phyloP scores from a whole-genome alignment of 805 yeast genomes.

The Cyberlindnera amylophila region DNA sequence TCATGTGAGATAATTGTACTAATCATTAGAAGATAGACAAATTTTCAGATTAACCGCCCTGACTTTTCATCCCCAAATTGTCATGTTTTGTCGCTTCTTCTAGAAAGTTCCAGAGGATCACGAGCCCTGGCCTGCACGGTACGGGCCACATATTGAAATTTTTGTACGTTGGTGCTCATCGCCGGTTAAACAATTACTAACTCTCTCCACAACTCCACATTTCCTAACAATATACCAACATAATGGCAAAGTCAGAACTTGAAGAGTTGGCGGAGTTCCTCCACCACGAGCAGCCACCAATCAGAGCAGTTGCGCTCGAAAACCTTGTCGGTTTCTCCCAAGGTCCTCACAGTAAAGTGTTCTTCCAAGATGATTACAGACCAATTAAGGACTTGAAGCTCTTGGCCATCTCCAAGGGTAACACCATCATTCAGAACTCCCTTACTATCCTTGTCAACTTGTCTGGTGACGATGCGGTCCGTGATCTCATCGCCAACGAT shows the following conservation, averaged over 20 bases:
- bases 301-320: slow-evolving; percentile 80
- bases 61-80: background rate
- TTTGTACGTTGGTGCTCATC: slow-evolving; percentile 4
- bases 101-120: slow-evolving; percentile 2
- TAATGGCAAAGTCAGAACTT: slow-evolving; percentile 34
- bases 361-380: slow-evolving; percentile 63
- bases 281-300: slow-evolving; percentile 76
- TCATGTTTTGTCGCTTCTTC: background rate
- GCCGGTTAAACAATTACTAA: background rate
- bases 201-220: background rate
- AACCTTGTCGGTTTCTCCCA: slow-evolving; percentile 78
- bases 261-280: slow-evolving; percentile 67
- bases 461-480: slow-evolving; percentile 64
- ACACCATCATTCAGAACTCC: slow-evolving; percentile 58
- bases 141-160: slow-evolving; percentile 8
- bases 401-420: slow-evolving; percentile 54
- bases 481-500: slow-evolving; percentile 66
- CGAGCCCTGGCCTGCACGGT: slow-evolving; percentile 1
- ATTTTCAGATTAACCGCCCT: no score
- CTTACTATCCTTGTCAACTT: slow-evolving; percentile 79
- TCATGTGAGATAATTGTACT: no score
- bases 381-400: slow-evolving; percentile 71
- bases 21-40: no score
- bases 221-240: background rate
- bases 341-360: slow-evolving; percentile 62